Base-by-base conservation (phyloP, 1,139 yeast genomes). In the Lodderomyces jiufengensis region DNA sequence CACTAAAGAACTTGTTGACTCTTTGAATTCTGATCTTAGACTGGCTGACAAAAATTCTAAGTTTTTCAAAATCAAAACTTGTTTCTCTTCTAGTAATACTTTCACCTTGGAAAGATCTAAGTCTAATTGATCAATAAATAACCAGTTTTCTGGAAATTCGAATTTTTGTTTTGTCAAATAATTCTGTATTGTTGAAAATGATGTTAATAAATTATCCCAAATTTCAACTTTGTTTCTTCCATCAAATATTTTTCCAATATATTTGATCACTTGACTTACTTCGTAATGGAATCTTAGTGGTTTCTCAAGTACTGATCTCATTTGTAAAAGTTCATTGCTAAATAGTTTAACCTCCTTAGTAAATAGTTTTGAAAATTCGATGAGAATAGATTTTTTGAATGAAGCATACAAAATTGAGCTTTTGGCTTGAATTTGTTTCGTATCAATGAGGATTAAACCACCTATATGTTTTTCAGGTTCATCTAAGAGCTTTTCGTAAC, bases 41-140 rank as follows among this genome's bases (percentile, higher is more conserved):
- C 65, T 70, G 3, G 73, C 58, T 1, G 60, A 45, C 15, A 80
- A 58, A 0, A 65, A 50, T 11, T 67, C 76, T 13, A 50, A 46
- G 39, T 78, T 73, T 1, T 63, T 62, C 5, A 65, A 57, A n/a
- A 84, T 59, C 5, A 64, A 48, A 2, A 46, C 44, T 4, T 55
- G 49, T 44, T 74, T 74, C 24, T 58, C 56, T 0, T 48, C 49
- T 21, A 78, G 44, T 3, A 80, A 55, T 14, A 75, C 69, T 1
- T 51, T 45, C 8, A 84, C 53, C 5, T 76, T 64, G 1, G 65
- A 53, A 40, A 72, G 54, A 36, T 75, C 77, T 39, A 64, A 68
- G 20, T 76, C 80, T 2, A 86, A 47, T 46, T 84, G 94, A 32
- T 84, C 94, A 29, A 66, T 64, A 50, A 64, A 76, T 1, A 80